A percentile compares a stretch with the other conserved stretches of the same genome.
phyloP scores from a whole-genome alignment of 2,329 filamentous ascomycete species.

The Talaromyces sp. region DNA sequence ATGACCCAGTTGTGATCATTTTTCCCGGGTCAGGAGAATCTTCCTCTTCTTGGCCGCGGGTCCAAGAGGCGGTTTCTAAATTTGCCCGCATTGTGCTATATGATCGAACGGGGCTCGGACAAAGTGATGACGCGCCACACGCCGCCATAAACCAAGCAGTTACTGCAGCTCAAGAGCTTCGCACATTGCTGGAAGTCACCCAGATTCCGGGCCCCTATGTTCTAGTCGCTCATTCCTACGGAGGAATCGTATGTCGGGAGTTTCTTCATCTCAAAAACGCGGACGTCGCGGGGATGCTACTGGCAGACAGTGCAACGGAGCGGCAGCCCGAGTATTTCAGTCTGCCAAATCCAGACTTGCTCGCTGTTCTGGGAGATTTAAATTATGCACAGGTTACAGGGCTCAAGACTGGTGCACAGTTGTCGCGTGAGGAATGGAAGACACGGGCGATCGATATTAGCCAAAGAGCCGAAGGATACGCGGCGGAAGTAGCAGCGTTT shows the following conservation, averaged over 20 bases:
- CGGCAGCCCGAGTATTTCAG: conserved; percentile 24
- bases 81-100: conserved; percentile 29
- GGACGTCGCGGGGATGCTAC: conserved; percentile 31
- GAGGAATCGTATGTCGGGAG: conserved; percentile 34
- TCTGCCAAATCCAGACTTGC: conserved; percentile 26
- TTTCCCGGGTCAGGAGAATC: conserved; percentile 32
- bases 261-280: conserved; percentile 27
- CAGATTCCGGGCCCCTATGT: conserved; percentile 24
- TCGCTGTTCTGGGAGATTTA: conserved; percentile 24
- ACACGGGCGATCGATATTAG: conserved; percentile 24
- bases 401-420: conserved; percentile 19
- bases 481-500: conserved; percentile 19
- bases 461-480: conserved; percentile 15
- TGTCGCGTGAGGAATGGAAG: conserved; percentile 31
- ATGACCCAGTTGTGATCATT: conserved; percentile 28
- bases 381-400: conserved; percentile 28
- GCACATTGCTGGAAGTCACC: conserved; percentile 19
- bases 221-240: conserved; percentile 36
- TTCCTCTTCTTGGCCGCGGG: conserved; percentile 26
- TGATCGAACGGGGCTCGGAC: conserved; percentile 34
- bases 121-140: conserved; percentile 20
- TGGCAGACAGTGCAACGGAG: conserved; percentile 33
- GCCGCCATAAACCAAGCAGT: conserved; percentile 14
- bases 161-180: conserved; percentile 26
- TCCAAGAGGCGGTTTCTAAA: conserved; percentile 23